Evolutionary conservation across 2,329 filamentous ascomycete species (phyloP).

Genomic region (Zymoseptoria brevis): DNA sequence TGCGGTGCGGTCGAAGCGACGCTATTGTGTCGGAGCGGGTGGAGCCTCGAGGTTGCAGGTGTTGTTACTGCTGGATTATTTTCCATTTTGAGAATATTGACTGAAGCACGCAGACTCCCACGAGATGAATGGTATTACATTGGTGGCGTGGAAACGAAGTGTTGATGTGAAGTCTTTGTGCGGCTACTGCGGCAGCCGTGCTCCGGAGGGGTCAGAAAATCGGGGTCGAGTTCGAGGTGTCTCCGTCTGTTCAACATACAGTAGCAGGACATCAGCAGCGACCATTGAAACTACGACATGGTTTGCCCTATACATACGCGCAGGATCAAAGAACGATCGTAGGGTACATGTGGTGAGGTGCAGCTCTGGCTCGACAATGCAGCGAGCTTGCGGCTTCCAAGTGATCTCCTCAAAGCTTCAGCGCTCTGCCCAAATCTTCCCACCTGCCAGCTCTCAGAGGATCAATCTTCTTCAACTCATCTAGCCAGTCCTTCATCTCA

Average conservation of each 20-base stretch:
- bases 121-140: neutral
- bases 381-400: neutral
- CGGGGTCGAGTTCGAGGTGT: neutral
- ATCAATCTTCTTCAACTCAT: constrained; percentile 61
- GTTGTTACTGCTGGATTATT: constrained; percentile 2
- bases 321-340: too few species aligned
- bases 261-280: neutral
- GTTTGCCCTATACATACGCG: neutral
- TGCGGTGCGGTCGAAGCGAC: neutral
- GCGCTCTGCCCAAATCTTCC: constrained; percentile 55
- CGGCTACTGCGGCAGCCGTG: neutral
- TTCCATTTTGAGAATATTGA: neutral
- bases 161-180: neutral
- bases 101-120: neutral
- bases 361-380: neutral
- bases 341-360: too few species aligned
- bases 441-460: constrained; percentile 67
- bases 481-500: constrained; percentile 49
- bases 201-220: neutral
- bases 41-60: neutral
- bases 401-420: constrained; percentile 31
- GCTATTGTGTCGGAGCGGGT: neutral
- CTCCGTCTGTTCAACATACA: neutral
- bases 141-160: neutral
- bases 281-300: neutral